Evolutionary conservation across 78 protist species (phyloP).

Genomic region (Bigelowiella natans): DNA sequence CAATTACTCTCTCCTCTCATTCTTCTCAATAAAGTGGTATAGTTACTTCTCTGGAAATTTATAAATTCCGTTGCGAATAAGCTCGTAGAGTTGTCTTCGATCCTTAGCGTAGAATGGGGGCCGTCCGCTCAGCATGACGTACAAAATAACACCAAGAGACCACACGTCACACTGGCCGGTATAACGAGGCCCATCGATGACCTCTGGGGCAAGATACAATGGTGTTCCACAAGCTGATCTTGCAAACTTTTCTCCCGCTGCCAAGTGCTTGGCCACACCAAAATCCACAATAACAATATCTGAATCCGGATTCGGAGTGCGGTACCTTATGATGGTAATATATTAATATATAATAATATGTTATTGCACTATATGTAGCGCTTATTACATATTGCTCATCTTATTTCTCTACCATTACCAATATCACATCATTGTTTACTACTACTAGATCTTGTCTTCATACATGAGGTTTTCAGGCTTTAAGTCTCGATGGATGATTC

Average conservation of each 20-base stretch:
- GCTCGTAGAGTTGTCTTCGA: too few species aligned
- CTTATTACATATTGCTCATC: too few species aligned
- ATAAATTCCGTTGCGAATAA: too few species aligned
- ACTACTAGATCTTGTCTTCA: too few species aligned
- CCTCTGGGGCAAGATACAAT: slow-evolving; percentile 28
- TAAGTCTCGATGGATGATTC: background rate
- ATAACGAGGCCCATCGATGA: background rate
- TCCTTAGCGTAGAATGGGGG: slow-evolving; percentile 3
- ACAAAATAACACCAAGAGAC: slow-evolving; percentile 38
- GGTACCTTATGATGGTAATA: too few species aligned
- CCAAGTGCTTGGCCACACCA: background rate
- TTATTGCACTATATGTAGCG: too few species aligned
- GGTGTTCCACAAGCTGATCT: background rate
- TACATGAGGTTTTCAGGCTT: background rate
- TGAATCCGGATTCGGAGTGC: background rate
- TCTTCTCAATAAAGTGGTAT: too few species aligned
- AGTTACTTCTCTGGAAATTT: too few species aligned
- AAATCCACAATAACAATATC: background rate
- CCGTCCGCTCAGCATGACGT: slow-evolving; percentile 16
- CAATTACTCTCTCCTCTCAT: too few species aligned
- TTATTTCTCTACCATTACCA: too few species aligned
- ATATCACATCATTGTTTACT: too few species aligned
- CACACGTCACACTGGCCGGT: slow-evolving; percentile 23
- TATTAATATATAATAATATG: too few species aligned
- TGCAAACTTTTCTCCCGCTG: background rate